Conservation (phyloP, 2,329 filamentous ascomycete genomes). For the Zymoseptoria ardabiliae region DNA sequence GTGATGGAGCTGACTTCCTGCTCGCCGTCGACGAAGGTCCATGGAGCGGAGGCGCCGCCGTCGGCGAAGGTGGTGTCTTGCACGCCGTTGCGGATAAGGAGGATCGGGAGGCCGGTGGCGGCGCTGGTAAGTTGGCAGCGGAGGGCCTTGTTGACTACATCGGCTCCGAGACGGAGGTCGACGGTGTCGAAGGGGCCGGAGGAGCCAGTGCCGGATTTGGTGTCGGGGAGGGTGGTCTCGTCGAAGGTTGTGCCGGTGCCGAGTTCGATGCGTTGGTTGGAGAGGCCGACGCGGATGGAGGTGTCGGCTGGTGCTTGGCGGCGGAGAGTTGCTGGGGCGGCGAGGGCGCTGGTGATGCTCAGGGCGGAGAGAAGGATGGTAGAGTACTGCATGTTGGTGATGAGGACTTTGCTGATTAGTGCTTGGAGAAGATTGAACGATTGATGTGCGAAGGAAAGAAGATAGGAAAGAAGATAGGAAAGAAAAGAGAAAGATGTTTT, state of each 20-base stretch:
- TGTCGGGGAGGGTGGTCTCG: slow-evolving; percentile 4
- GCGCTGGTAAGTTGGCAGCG: slow-evolving; percentile 12
- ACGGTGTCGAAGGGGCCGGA: slow-evolving; percentile 8
- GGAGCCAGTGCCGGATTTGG: slow-evolving; percentile 4
- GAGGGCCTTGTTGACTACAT: slow-evolving; percentile 6
- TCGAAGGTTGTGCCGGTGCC: slow-evolving; percentile 8
- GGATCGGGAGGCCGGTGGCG: slow-evolving; percentile 5
- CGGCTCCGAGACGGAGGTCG: slow-evolving; percentile 7
- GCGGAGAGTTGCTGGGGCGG: slow-evolving; percentile 4
- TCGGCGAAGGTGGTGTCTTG: slow-evolving; percentile 10
- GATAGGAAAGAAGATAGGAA: slow-evolving; percentile 4
- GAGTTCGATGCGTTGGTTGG: slow-evolving; percentile 1
- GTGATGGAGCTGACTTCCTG: slow-evolving; percentile 4
- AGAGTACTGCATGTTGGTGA: slow-evolving; percentile 16
- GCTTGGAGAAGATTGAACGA: neutral
- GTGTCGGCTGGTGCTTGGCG: neutral
- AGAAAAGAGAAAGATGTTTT: neutral
- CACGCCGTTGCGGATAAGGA: slow-evolving; percentile 6
- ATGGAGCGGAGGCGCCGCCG: slow-evolving; percentile 4
- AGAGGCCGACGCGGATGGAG: slow-evolving; percentile 9
- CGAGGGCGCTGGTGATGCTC: slow-evolving; percentile 7
- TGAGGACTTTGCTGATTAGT: neutral
- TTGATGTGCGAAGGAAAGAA: slow-evolving; percentile 1
- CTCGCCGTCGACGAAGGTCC: slow-evolving; percentile 9
- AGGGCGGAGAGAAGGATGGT: slow-evolving; percentile 7